Evolutionary conservation across 306 rosid species (phyloP), one percentile per base, ranked within the genome.

Genomic region (Leucaena leucocephala): DNA sequence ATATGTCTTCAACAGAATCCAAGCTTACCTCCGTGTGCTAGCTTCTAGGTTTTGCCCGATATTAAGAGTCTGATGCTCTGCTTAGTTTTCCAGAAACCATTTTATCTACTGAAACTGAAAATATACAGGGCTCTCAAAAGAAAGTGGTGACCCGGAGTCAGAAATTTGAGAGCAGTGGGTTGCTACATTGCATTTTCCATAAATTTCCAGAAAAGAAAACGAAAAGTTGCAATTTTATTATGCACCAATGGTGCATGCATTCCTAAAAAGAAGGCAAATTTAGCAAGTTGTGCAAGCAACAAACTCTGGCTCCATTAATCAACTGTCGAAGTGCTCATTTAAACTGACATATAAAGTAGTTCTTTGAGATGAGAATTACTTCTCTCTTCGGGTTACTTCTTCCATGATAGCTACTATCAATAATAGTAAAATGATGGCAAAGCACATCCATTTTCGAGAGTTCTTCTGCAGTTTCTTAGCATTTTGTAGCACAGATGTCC

Each of bases 401-500:
- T 93, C 97, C 97, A 87, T 68, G 62, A 91, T 65, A 55, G 97
- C 92, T 71, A 94, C 86, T 80, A 94, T 83, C 66, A 94, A 1
- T 80, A 94, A 84, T 54, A 94, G 92, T 83, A 91, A 86, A 48
- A 90, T 79, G 81, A 94, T 88, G 78, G 93, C 93, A 84, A 94
- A 86, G 85, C 97, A 94, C 93, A 68, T 92, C 90, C 93, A 90
- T 90, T 91, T 94, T 87, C 97, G 86, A 64, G 94, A 89, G 59
- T 83, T 87, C 91, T 82, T 94, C 94, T 89, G 97, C 14, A 86
- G 91, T 94, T 89, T 90, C 97, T 90, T 92, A 87, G 94, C 97
- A 81, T 67, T 89, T 87, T 89, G 91, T 80, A 92, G 93, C 54
- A 85, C 91, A 68, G 86, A 17, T 82, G 87, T 91, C 92, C 93